Conservation (phyloP, 169 alveolate species). For the Perkinsus chesapeaki region DNA sequence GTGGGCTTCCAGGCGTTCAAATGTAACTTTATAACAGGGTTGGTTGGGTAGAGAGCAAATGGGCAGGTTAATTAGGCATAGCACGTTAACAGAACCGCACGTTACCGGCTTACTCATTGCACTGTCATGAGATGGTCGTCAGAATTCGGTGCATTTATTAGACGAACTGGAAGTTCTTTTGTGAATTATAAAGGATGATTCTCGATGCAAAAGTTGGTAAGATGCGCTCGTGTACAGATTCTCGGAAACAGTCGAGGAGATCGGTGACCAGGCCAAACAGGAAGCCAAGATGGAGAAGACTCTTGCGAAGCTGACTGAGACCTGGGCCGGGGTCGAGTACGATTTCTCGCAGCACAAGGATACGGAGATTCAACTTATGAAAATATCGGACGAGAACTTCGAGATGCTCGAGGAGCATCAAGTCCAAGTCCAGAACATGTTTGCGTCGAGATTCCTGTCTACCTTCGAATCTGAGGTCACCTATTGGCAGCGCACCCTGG, state of each 20-base stretch:
- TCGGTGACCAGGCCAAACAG: conserved; percentile 86
- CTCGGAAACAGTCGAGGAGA: conserved; percentile 85
- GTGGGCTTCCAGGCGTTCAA: no score
- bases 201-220: no score
- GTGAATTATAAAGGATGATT: no score
- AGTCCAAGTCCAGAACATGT: conserved; percentile 84
- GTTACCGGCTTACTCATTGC: no score
- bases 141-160: no score
- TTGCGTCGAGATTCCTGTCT: conserved; percentile 81
- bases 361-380: conserved; percentile 73
- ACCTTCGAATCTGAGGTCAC: conserved; percentile 81
- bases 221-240: no score
- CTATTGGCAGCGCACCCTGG: conserved; percentile 83
- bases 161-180: no score
- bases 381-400: conserved; percentile 83
- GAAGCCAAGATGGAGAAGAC: conserved; percentile 87
- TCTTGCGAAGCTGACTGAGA: conserved; percentile 67
- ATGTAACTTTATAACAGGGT: no score
- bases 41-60: no score
- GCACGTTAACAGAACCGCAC: no score
- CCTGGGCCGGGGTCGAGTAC: conserved; percentile 77
- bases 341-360: conserved; percentile 72
- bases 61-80: no score
- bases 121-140: no score
- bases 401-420: conserved; percentile 90